These are phyloP conservation scores for Irpex rosettiformis DNA, from an alignment of 1,284 basidiomycete species.

Conservation along the genomic window DNA sequence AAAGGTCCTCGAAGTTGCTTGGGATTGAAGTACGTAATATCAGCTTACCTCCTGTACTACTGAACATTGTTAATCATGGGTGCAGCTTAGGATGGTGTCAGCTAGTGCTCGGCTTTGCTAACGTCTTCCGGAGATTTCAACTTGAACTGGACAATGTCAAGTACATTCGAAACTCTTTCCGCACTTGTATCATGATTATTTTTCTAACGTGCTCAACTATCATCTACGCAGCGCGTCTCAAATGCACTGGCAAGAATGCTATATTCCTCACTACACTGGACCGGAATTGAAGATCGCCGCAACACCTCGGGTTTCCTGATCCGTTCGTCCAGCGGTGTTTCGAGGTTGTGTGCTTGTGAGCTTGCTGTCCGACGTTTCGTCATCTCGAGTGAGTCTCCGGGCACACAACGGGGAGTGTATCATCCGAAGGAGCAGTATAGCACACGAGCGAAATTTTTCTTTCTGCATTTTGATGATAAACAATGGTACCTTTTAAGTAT, in stretches of 20 bases:
- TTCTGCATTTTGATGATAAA: too few relatives aligned
- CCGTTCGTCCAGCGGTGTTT: not conserved
- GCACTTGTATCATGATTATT: too few relatives aligned
- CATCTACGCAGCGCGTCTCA: not conserved
- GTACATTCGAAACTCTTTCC: too few relatives aligned
- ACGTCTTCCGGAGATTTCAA: slow-evolving; percentile 10
- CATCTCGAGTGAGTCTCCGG: too few relatives aligned
- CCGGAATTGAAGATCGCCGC: not conserved
- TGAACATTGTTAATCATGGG: not conserved
- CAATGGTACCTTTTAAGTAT: too few relatives aligned
- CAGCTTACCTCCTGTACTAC: not conserved
- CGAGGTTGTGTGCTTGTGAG: too few relatives aligned
- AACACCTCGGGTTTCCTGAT: not conserved
- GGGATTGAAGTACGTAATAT: slow-evolving; percentile 20
- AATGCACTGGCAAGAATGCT: not conserved
- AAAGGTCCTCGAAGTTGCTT: slow-evolving; percentile 23
- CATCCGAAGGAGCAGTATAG: too few relatives aligned
- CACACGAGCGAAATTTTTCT: too few relatives aligned
- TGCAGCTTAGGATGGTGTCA: slow-evolving; percentile 11
- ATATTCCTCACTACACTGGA: not conserved
- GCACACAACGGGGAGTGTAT: too few relatives aligned
- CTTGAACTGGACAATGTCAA: not conserved
- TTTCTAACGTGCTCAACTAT: too few relatives aligned
- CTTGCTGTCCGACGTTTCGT: too few relatives aligned
- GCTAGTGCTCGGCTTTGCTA: slow-evolving; percentile 7